Base-by-base conservation (phyloP, 441 rosid genomes). In the Populus trichocarpa region DNA sequence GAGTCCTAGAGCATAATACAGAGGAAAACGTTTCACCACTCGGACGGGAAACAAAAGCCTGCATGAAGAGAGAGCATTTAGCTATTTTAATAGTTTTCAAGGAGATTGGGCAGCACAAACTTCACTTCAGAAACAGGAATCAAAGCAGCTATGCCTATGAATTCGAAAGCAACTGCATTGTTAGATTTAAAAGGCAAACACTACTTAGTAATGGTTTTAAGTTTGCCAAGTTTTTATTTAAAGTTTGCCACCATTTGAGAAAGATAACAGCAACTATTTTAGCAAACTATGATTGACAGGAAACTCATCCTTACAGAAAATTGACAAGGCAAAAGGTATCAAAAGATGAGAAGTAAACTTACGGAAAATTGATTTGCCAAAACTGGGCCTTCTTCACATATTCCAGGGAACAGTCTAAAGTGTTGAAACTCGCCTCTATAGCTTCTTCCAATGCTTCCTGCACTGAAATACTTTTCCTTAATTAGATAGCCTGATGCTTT, bases 371-470 rank as follows among this genome's bases (percentile, higher is more conserved):
- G 98, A 83, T 96, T 90, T 68, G 96, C 88, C 75, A 90, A 87
- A 70, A 96, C 83, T 2, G 97, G 93, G 79, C 88, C 87, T 81
- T 89, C 96, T 78, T 94, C 97, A 16, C 90, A 90, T 70, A 65
- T 36, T 82, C 83, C 83, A 46, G 99, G 98, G 59, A 90, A 90
- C 46, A 96, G n/a, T 80, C 89, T 91, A 84, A 90, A 96, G 74
- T 83, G 87, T 83, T 87, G 94, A 83, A 96, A 94, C 85, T 92
- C 93, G 76, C 99, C 98, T 83, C 85, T 90, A 80, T 88, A 92
- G 87, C 97, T 91, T 85, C 98, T 91, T 81, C 98, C 98, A 67
- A 96, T 92, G 92, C 98, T 94, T 75, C 99, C 98, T 75, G 90
- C 85, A 59, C 99, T 92, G 81, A 42, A 79, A 67, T 65, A n/a